These are phyloP conservation scores for Crithidia acanthocephali DNA, from an alignment of 208 protist genomes.

Conservation along the genomic window DNA sequence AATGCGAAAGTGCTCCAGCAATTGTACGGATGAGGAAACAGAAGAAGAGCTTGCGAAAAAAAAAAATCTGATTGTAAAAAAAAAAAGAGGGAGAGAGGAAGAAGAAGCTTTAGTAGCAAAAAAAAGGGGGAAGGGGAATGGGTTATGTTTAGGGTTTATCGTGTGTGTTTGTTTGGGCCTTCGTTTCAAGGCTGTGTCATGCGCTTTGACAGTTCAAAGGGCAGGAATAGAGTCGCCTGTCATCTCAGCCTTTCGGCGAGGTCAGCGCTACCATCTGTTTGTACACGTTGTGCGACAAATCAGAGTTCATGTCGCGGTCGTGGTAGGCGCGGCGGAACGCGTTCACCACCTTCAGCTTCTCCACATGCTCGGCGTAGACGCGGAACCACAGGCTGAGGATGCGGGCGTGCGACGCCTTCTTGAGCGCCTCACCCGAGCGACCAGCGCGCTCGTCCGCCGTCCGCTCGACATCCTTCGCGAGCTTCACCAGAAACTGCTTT, in stretches of 20 bases:
- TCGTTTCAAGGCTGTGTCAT: too few species aligned
- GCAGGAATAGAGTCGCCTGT: too few species aligned
- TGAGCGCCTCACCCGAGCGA: constrained; percentile 7
- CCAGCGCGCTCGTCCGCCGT: constrained; percentile 2
- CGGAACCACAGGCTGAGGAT: constrained; percentile 8
- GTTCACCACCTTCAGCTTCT: constrained; percentile 17
- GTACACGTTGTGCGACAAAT: constrained; percentile 27
- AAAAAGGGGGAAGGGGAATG: not conserved
- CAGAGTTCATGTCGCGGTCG: constrained; percentile 25
- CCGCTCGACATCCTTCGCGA: constrained; percentile 41
- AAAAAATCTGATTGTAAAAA: not conserved
- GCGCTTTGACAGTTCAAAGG: too few species aligned
- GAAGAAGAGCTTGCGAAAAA: not conserved
- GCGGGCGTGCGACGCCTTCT: constrained; percentile 2
- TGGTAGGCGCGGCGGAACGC: constrained; percentile 18
- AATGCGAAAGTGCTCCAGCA: too few species aligned
- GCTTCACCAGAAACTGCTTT: constrained; percentile 52
- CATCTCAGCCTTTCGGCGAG: constrained; percentile 3
- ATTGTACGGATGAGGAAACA: not conserved
- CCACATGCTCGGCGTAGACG: constrained; percentile 8
- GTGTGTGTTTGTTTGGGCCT: not conserved
- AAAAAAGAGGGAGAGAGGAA: not conserved
- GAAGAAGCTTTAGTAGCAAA: not conserved
- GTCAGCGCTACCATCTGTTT: constrained; percentile 25
- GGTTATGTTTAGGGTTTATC: not conserved